Conservation (phyloP, 169 alveolate genomes). For the Plasmodium vinckei region DNA sequence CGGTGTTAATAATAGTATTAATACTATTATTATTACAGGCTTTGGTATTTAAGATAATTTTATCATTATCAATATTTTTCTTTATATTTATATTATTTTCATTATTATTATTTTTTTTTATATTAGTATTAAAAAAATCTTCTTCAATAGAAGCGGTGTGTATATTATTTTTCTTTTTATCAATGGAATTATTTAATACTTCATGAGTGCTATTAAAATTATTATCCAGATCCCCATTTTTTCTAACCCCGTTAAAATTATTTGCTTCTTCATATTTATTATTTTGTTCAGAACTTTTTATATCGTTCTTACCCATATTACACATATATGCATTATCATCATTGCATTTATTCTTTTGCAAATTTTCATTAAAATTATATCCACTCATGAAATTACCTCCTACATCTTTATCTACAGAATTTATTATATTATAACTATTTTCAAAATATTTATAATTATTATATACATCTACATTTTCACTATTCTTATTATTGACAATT, state of each 20-base stretch:
- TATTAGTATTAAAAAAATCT: constrained; percentile 1
- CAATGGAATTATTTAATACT: not conserved
- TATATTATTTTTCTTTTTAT: constrained; percentile 1
- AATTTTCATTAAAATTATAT: not conserved
- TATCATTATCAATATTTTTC: not conserved
- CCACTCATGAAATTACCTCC: not conserved
- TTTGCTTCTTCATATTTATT: not conserved
- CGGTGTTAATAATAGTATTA: not conserved
- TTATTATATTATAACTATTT: too few species aligned
- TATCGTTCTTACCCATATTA: not conserved
- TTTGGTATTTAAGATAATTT: not conserved
- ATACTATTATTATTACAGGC: not conserved
- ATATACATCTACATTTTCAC: too few species aligned
- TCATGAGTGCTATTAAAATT: not conserved
- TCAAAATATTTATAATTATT: too few species aligned
- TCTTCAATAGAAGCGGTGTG: constrained; percentile 2
- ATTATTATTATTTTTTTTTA: not conserved
- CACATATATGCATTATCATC: not conserved
- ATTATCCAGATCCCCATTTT: not conserved
- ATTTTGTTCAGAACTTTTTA: not conserved
- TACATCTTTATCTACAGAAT: not conserved
- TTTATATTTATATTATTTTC: not conserved
- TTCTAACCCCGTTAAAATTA: not conserved
- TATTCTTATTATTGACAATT: too few species aligned
- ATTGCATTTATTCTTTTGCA: not conserved